These are phyloP conservation scores for Xylariaceae sp. DNA, from an alignment of 2,329 filamentous ascomycete genomes.

Conservation along the genomic window DNA sequence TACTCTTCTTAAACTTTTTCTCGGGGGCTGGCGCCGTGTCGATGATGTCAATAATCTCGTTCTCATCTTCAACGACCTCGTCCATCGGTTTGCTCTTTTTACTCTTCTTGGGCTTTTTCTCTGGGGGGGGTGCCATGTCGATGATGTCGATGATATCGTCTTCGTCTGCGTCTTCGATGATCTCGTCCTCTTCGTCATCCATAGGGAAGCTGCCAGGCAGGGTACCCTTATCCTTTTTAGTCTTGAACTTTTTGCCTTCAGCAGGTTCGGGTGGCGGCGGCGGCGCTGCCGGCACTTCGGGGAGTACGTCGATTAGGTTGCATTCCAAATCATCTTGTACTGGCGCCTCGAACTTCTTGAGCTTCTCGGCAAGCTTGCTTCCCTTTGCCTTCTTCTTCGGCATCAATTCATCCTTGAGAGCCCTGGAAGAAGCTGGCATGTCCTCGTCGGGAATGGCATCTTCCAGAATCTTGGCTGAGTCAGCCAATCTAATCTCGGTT, in stretches of 20 bases:
- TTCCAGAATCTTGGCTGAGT: slow-evolving; percentile 46
- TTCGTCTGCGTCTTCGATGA: slow-evolving; percentile 16
- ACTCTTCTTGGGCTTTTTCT: slow-evolving; percentile 31
- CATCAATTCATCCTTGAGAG: slow-evolving; percentile 36
- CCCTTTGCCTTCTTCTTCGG: slow-evolving; percentile 45
- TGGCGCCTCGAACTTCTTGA: slow-evolving; percentile 52
- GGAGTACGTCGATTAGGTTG: slow-evolving; percentile 34
- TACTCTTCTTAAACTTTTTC: slow-evolving; percentile 29
- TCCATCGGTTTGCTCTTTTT: slow-evolving; percentile 33
- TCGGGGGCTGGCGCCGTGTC: slow-evolving; percentile 43
- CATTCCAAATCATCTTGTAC: slow-evolving; percentile 32
- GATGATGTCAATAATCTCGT: slow-evolving; percentile 48
- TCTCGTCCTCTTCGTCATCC: slow-evolving; percentile 17
- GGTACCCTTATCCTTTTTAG: slow-evolving; percentile 36
- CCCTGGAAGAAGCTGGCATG: slow-evolving; percentile 37
- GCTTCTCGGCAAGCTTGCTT: slow-evolving; percentile 53
- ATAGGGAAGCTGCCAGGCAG: slow-evolving; percentile 31
- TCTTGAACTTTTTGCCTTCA: slow-evolving; percentile 41
- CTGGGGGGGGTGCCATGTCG: slow-evolving; percentile 42
- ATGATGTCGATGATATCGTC: slow-evolving; percentile 48
- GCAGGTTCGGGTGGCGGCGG: slow-evolving; percentile 34
- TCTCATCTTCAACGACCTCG: slow-evolving; percentile 33
- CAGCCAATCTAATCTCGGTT: slow-evolving; percentile 45
- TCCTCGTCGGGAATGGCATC: slow-evolving; percentile 39
- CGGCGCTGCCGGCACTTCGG: slow-evolving; percentile 36